Percentiles rank a stretch among this genome's conserved stretches.
Conservation (phyloP, 441 rosid genomes). For the Geranium incanum region DNA sequence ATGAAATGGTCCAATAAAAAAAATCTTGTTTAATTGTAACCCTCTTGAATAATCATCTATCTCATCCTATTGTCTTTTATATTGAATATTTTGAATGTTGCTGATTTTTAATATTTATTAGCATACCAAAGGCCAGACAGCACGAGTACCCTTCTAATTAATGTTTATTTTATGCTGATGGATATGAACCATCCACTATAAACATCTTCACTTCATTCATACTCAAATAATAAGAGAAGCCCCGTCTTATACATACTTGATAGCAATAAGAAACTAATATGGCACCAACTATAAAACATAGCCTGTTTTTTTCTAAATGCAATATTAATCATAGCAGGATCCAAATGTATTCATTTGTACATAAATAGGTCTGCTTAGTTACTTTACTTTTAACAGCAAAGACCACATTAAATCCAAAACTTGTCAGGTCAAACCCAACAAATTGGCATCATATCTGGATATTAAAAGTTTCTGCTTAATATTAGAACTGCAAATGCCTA, state of each 20-base stretch:
- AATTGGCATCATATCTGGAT: background rate
- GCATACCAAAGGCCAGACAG: background rate
- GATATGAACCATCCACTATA: background rate
- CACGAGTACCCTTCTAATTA: background rate
- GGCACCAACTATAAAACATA: background rate
- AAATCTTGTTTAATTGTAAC: background rate
- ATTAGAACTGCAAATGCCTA: background rate
- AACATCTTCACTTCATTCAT: background rate
- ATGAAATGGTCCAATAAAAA: background rate
- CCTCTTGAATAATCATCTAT: background rate
- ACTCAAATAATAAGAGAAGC: background rate
- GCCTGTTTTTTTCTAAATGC: background rate
- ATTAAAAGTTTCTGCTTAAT: background rate
- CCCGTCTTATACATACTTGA: background rate
- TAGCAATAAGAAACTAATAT: constrained; percentile 3
- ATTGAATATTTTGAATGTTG: background rate
- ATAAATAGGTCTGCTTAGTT: constrained; percentile 1
- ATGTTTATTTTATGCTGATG: background rate
- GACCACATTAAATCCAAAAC: background rate
- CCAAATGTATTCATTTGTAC: background rate
- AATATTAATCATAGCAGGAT: constrained; percentile 3
- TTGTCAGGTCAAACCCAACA: background rate
- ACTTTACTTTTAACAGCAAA: background rate
- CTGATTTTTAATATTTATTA: background rate
- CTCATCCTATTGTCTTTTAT: background rate